Conservation (phyloP, 371 early-diverging fungal genomes). For the Vittaforma corneae region DNA sequence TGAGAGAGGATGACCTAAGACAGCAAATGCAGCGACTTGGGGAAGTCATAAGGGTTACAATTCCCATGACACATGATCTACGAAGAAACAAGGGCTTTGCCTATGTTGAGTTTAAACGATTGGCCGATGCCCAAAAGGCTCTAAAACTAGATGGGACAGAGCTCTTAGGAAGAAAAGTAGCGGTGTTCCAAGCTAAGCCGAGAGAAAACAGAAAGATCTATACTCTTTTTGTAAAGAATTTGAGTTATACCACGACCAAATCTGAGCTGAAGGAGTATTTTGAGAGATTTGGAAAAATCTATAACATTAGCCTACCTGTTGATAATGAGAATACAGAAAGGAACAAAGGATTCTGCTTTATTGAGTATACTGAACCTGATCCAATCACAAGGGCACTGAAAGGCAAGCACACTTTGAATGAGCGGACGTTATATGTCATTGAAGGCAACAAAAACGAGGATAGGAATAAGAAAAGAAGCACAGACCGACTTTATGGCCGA, state of each 20-base stretch:
- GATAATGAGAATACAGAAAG: constrained; percentile 39
- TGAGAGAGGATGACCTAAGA: constrained; percentile 51
- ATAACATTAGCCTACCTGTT: constrained; percentile 34
- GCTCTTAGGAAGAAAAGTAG: constrained; percentile 42
- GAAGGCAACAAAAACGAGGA: constrained; percentile 27
- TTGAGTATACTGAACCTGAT: constrained; percentile 32
- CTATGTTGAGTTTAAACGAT: constrained; percentile 57
- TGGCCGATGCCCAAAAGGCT: constrained; percentile 45
- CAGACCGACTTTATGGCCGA: constrained; percentile 19
- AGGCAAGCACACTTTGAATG: constrained; percentile 40
- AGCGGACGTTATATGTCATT: constrained; percentile 46
- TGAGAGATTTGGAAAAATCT: constrained; percentile 30
- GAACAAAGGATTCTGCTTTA: constrained; percentile 52
- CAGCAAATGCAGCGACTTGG: constrained; percentile 54
- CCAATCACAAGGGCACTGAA: constrained; percentile 38
- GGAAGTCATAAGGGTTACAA: constrained; percentile 44
- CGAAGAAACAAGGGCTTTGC: constrained; percentile 57
- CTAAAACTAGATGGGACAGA: constrained; percentile 47
- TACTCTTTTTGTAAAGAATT: constrained; percentile 53
- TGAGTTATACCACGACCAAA: constrained; percentile 37
- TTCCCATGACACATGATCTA: constrained; percentile 46
- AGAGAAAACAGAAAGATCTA: constrained; percentile 9
- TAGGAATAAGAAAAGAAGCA: constrained; percentile 8
- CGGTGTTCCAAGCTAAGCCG: constrained; percentile 38
- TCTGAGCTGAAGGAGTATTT: constrained; percentile 37